Evolutionary conservation across 495 filamentous ascomycete species (phyloP), one percentile per base, ranked within the genome.

Genomic region (Penicillium desertorum): DNA sequence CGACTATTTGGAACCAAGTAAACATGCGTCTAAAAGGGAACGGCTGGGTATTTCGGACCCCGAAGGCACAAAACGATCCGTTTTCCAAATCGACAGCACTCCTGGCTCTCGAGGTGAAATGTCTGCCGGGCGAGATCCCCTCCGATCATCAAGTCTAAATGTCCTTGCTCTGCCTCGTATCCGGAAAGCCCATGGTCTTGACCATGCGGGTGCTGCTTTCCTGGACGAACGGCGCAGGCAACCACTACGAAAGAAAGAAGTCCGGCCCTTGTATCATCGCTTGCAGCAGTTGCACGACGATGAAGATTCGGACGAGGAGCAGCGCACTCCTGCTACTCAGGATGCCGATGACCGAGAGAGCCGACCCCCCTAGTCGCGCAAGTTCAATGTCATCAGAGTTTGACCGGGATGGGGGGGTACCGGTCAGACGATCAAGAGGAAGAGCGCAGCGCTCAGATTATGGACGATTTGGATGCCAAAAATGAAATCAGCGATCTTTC

Each of bases 291-390:
- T 81, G 49, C 78, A 83, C 58, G 76, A 82, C 45, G 77, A 79
- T n/a, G 81, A 82, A 25, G 83, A 86, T 64, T 87, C 84, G 2
- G 83, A 87, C 58, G 84, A 85, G 54, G 81, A 83, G 14, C 73
- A 72, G 48, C 68, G 76, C 32, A 82, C 75, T 19, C 86, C 88
- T 29, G 69, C 86, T 23, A 82, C 79, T 7, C 76, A 85, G 46
- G 89, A 94, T 62, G 91, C 86, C 0, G 90, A 93, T 65, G 91
- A 94, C 55, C 83, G 84, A 47, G 91, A 93, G 45, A 95, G 91
- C 55, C 79, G 90, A 17, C 87, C 91, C 16, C 16, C 75, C 85
- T 12, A 96, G 91, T 67, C 87, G 88, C 11, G 84, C 89, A 78
- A 88, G 86, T 62, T 83, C 85, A 29, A 83, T 80, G 36, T 83